phyloP scores from a whole-genome alignment of 2,329 filamentous ascomycete species.

The Exophiala oligosperma region DNA sequence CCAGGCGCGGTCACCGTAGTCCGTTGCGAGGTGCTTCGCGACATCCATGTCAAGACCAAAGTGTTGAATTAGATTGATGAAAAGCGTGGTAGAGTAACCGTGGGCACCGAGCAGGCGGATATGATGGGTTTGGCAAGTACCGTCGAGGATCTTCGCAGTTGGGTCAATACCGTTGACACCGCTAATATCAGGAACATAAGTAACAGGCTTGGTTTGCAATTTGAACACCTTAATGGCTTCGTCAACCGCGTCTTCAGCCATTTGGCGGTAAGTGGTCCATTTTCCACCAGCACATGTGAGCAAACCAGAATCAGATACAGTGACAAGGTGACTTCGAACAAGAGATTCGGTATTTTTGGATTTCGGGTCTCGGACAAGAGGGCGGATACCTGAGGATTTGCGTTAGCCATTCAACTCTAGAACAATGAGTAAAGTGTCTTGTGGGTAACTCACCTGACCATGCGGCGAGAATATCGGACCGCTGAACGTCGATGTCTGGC shows the following conservation, averaged over 20 bases:
- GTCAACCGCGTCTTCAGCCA: slow-evolving; percentile 88
- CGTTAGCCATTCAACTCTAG: neutral
- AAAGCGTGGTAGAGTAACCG: slow-evolving; percentile 84
- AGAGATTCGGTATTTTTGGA: slow-evolving; percentile 83
- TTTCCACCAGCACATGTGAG: slow-evolving; percentile 86
- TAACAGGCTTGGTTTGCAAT: slow-evolving; percentile 22
- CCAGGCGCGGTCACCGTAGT: slow-evolving; percentile 93
- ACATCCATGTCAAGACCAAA: slow-evolving; percentile 90
- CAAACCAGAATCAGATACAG: slow-evolving; percentile 75
- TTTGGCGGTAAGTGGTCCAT: slow-evolving; percentile 91
- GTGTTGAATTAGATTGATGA: slow-evolving; percentile 93
- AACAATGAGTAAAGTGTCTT: no score
- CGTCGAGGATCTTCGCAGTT: slow-evolving; percentile 47
- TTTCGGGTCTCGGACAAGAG: slow-evolving; percentile 82
- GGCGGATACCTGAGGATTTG: slow-evolving; percentile 61
- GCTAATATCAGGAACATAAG: slow-evolving; percentile 24
- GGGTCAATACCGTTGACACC: slow-evolving; percentile 30
- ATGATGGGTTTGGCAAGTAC: slow-evolving; percentile 78
- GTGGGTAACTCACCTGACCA: slow-evolving; percentile 61
- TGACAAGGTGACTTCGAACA: slow-evolving; percentile 81
- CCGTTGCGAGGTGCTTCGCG: slow-evolving; percentile 80
- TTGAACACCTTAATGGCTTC: slow-evolving; percentile 44
- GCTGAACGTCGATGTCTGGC: slow-evolving; percentile 79
- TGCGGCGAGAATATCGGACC: slow-evolving; percentile 80
- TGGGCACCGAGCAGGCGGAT: slow-evolving; percentile 81